These are phyloP conservation scores for Paraglomus occultum DNA, from an alignment of 192 early-diverging fungal species.

Conservation along the genomic window DNA sequence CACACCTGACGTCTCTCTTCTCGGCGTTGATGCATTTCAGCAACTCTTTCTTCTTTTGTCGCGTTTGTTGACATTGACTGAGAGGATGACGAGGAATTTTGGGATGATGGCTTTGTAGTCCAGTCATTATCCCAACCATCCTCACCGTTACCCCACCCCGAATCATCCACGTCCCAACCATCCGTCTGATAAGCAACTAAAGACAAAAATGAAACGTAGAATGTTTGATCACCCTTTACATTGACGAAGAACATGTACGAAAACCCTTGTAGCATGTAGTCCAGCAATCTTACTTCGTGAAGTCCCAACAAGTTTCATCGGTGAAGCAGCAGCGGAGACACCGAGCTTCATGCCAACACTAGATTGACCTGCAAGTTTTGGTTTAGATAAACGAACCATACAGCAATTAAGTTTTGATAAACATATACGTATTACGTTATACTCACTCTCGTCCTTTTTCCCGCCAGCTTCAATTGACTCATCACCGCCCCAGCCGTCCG, in stretches of 20 bases:
- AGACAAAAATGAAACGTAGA: neutral
- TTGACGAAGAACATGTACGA: neutral
- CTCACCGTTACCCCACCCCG: constrained; percentile 13
- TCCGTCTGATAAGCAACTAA: constrained; percentile 8
- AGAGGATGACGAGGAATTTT: neutral
- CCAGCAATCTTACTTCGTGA: too few species aligned
- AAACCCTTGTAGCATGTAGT: neutral
- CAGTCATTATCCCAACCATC: constrained; percentile 30
- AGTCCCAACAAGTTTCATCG: neutral
- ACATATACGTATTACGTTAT: neutral
- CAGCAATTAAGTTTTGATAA: neutral
- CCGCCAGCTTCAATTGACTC: constrained; percentile 7
- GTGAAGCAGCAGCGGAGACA: neutral
- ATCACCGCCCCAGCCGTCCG: constrained; percentile 41
- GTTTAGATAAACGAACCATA: constrained; percentile 16
- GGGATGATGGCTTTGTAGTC: constrained; percentile 14
- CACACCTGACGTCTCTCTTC: constrained; percentile 50
- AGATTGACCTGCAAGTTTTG: neutral
- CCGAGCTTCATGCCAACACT: neutral
- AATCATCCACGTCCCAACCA: constrained; percentile 33
- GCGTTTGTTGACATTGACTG: constrained; percentile 10
- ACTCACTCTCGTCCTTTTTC: constrained; percentile 28
- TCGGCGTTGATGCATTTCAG: constrained; percentile 49
- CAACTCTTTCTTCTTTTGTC: constrained; percentile 48
- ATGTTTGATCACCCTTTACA: neutral